These are phyloP conservation scores for Polytrichum formosum DNA, from an alignment of 225 moss, liverwort and hornwort genomes.

Conservation along the genomic window DNA sequence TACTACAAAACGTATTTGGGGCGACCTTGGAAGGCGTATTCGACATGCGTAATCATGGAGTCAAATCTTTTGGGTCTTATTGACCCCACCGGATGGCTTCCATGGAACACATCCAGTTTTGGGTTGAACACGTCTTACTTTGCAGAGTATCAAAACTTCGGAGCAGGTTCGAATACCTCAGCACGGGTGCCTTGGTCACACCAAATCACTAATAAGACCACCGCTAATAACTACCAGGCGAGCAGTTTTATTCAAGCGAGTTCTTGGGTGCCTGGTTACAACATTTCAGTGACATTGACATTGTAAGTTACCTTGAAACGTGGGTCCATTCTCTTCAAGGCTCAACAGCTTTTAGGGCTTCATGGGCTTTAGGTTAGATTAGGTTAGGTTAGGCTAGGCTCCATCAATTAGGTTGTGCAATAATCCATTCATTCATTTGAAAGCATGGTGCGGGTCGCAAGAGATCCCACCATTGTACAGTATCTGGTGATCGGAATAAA, in stretches of 20 bases:
- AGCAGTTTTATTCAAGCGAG: conserved; percentile 20
- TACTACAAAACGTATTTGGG: conserved; percentile 41
- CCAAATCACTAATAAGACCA: conserved; percentile 20
- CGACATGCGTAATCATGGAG: conserved; percentile 39
- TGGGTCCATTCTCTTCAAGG: background rate
- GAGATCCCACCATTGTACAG: too few relatives aligned
- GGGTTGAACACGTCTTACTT: conserved; percentile 51
- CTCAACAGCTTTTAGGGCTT: too few relatives aligned
- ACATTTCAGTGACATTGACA: conserved; percentile 5
- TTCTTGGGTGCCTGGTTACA: conserved; percentile 27
- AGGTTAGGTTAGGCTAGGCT: too few relatives aligned
- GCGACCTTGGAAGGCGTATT: conserved; percentile 65
- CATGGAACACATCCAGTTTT: conserved; percentile 38
- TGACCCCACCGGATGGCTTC: conserved; percentile 48
- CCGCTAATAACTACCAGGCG: conserved; percentile 23
- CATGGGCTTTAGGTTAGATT: too few relatives aligned
- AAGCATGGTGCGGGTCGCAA: too few relatives aligned
- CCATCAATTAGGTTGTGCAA: too few relatives aligned
- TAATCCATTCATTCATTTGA: too few relatives aligned
- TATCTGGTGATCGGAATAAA: too few relatives aligned
- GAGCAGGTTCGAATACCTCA: conserved; percentile 20
- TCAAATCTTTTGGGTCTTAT: conserved; percentile 34
- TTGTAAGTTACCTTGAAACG: conserved; percentile 33
- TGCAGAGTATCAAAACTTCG: conserved; percentile 47
- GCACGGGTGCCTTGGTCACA: conserved; percentile 44